A percentile compares a stretch with the other conserved stretches of the same genome.
phyloP scores from a whole-genome alignment of 2,329 filamentous ascomycete species.

The Neoascochyta sp. region DNA sequence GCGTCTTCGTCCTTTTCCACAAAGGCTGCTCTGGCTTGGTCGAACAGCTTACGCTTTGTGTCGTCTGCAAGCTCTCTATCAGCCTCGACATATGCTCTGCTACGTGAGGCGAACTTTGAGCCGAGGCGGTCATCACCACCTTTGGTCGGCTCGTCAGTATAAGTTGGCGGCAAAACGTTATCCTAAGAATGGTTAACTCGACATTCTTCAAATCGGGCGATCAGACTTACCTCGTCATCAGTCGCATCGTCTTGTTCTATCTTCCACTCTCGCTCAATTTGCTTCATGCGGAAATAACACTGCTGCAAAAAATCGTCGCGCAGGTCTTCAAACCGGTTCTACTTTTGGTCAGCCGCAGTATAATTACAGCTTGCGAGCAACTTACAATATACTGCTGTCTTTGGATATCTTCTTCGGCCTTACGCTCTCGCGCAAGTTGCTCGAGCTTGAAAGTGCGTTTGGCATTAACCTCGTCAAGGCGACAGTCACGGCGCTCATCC shows the following conservation, averaged over 20 bases:
- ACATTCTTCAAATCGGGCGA: not conserved
- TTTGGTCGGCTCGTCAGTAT: conserved; percentile 24
- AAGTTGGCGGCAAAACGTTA: conserved; percentile 33
- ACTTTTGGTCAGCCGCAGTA: conserved; percentile 7
- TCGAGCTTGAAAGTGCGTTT: conserved; percentile 38
- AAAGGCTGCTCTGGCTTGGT: conserved; percentile 20
- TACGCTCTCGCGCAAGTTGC: conserved; percentile 35
- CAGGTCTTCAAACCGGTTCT: conserved; percentile 34
- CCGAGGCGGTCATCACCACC: conserved; percentile 25
- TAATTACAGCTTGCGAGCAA: conserved; percentile 1
- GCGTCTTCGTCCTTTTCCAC: conserved; percentile 29
- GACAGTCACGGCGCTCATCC: conserved; percentile 43
- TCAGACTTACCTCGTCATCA: conserved; percentile 39
- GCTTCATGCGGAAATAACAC: conserved; percentile 39
- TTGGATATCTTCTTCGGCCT: conserved; percentile 35
- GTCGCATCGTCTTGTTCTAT: conserved; percentile 37
- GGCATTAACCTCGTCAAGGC: conserved; percentile 39
- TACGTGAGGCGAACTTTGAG: conserved; percentile 41
- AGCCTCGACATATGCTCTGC: conserved; percentile 40
- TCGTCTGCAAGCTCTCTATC: conserved; percentile 36
- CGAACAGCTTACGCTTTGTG: conserved; percentile 21
- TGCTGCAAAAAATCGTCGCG: conserved; percentile 34
- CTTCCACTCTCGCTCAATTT: conserved; percentile 37
- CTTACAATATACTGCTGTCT: conserved; percentile 37
- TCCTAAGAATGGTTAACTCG: conserved; percentile 18